Percentiles rank a stretch among this genome's conserved stretches.
phyloP scores from a whole-genome alignment of 805 yeast species.

The Komagataella kurtzmanii region DNA sequence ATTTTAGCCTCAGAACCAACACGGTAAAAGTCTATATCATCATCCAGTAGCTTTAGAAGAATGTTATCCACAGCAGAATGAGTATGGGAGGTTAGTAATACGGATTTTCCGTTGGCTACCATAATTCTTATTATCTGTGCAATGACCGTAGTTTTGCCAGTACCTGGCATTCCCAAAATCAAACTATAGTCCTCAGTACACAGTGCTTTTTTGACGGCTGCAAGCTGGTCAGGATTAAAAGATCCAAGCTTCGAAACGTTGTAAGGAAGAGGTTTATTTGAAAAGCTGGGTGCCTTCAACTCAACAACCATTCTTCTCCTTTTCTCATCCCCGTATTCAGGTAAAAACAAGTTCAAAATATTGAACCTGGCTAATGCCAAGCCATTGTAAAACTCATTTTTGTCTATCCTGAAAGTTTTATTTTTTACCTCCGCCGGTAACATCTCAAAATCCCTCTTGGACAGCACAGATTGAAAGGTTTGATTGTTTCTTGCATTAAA shows the following conservation, averaged over 20 bases:
- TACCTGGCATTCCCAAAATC: conserved; percentile 96
- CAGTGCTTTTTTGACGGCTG: conserved; percentile 55
- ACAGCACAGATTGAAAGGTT: conserved; percentile 33
- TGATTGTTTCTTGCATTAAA: conserved; percentile 35
- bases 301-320: conserved; percentile 42
- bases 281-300: conserved; percentile 29
- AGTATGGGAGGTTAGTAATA: conserved; percentile 76
- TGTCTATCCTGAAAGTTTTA: conserved; percentile 53
- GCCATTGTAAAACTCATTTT: conserved; percentile 65
- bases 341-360: conserved; percentile 50
- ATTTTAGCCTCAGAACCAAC: conserved; percentile 49
- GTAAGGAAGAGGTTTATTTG: conserved; percentile 12
- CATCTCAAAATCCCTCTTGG: conserved; percentile 4
- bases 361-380: conserved; percentile 70
- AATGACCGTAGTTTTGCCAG: conserved; percentile 89
- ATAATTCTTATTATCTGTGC: conserved; percentile 57
- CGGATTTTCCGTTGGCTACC: conserved; percentile 46
- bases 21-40: conserved; percentile 41
- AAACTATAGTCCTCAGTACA: conserved; percentile 63
- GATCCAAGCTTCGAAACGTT: conserved; percentile 7
- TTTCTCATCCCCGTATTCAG: conserved; percentile 28
- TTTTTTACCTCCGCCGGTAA: conserved; percentile 1
- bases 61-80: conserved; percentile 96
- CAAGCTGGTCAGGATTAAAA: conserved; percentile 60
- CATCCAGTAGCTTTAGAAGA: conserved; percentile 49